Evolutionary conservation across 208 protist genomes (phyloP).

Genomic region (Phytomonas serpens): DNA sequence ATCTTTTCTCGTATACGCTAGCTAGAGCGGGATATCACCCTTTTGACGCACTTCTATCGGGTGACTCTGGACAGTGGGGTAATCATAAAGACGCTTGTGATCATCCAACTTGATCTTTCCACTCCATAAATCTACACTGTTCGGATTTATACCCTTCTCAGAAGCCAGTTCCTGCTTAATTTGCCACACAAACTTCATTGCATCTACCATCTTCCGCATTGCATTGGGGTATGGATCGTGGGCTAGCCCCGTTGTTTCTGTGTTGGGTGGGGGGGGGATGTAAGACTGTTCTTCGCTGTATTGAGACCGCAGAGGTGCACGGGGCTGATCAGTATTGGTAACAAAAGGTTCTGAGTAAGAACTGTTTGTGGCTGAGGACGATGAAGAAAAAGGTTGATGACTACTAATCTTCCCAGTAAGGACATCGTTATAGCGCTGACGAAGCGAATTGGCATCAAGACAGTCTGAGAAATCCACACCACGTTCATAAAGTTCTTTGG

Average conservation of each 20-base stretch:
- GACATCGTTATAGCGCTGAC: conserved; percentile 80
- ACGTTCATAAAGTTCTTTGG: conserved; percentile 78
- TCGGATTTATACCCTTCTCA: conserved; percentile 79
- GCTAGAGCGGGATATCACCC: conserved; percentile 71
- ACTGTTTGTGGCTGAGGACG: background rate
- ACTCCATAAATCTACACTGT: conserved; percentile 77
- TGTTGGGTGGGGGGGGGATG: conserved; percentile 40
- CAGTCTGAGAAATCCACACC: conserved; percentile 88
- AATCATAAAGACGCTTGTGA: conserved; percentile 85
- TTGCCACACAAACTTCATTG: conserved; percentile 85
- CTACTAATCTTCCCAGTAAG: conserved; percentile 44
- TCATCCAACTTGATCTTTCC: conserved; percentile 83
- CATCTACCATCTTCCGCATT: conserved; percentile 86
- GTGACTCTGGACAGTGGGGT: conserved; percentile 80
- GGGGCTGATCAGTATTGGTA: conserved; percentile 26
- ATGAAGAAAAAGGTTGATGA: background rate
- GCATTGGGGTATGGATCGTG: conserved; percentile 86
- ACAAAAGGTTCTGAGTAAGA: conserved; percentile 25
- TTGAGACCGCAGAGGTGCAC: conserved; percentile 23
- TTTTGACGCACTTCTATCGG: conserved; percentile 90
- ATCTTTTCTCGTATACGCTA: background rate
- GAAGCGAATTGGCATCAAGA: conserved; percentile 69
- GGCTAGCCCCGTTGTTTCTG: conserved; percentile 43
- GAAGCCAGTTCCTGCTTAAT: conserved; percentile 77
- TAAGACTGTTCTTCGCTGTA: conserved; percentile 28